Evolutionary conservation across 441 rosid species (phyloP), one percentile per base, ranked within the genome.

Genomic region (Jatropha podagrica): DNA sequence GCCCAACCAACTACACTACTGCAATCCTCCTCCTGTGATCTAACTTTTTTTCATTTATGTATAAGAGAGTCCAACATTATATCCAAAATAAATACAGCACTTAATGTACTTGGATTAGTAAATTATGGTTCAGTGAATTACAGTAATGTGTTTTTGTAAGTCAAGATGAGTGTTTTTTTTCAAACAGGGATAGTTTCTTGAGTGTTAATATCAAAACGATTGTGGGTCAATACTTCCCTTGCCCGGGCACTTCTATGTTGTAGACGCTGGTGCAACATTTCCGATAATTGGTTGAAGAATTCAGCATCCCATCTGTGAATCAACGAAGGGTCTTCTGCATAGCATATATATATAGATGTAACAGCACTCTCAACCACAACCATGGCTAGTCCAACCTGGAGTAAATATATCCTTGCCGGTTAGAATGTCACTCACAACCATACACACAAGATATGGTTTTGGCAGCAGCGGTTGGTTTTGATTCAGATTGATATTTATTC

Each of bases 341-440:
- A 92, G 81, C 97, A 96, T 41, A 93, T 85, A 81, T 92, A 96
- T 78, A 96, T 91, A 12, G 97, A 93, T 38, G 98, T 96, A 38
- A 90, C 97, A 0, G 98, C 97, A 58, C 99, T 90, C 81, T 96
- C 98, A 54, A 96, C 98, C 41, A 90, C 97, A 27, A 90, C 98
- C 97, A 96, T 87, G 46, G 94, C 97, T 42, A 93, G 62, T 73
- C 97, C 97, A 55, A 96, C 97, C 97, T 95, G 85, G 41, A 52
- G 18, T 8, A 75, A 74, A 75, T 73, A 55, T 37, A 20, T 49
- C 49, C 54, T 14, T 32, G 27, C 42, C 32, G 6, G 37, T 72
- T 69, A 69, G 54, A n/a, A 26, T 59, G 46, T 11, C 26, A 60
- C 4, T 59, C 12, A 3, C 62, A 32, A 32, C 32, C 32, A 32